A percentile compares a stretch with the other conserved stretches of the same genome.
Evolutionary conservation across 352 stramenopile species (phyloP).

Genomic region (Phytophthora fragariae): DNA sequence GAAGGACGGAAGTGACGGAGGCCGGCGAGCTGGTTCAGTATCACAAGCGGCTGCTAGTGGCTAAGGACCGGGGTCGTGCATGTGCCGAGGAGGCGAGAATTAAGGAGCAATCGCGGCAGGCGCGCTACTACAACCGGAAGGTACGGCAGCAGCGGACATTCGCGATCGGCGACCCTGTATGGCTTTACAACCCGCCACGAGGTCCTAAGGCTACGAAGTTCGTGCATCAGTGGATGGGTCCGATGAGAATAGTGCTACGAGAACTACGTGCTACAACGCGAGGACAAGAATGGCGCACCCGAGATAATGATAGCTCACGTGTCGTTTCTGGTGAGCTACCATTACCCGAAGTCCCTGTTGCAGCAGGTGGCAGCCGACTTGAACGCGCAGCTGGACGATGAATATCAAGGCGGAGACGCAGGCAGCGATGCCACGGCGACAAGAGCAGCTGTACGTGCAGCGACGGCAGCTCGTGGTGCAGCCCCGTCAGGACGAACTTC

Average conservation of each 20-base stretch:
- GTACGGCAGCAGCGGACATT: no score
- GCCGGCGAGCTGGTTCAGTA: background rate
- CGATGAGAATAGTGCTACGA: background rate
- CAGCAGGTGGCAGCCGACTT: background rate
- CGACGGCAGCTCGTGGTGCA: background rate
- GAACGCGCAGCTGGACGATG: background rate
- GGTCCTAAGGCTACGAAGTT: no score
- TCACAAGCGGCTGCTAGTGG: background rate
- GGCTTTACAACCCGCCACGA: no score
- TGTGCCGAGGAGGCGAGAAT: no score
- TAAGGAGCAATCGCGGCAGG: no score
- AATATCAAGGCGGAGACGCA: background rate
- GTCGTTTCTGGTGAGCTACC: background rate
- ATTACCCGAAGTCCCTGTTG: background rate
- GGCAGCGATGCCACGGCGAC: background rate
- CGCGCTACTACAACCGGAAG: no score
- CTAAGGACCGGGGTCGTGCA: no score
- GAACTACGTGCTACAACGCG: background rate
- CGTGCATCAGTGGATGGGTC: no score
- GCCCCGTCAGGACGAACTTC: background rate
- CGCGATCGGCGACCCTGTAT: no score
- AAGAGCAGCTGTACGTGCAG: background rate
- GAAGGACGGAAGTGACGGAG: background rate
- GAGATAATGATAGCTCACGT: background rate
- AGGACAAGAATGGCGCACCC: background rate